Percentiles rank a stretch among this genome's conserved stretches.
phyloP scores from a whole-genome alignment of 1,284 basidiomycete species.

The Ceratobasidium sp. region DNA sequence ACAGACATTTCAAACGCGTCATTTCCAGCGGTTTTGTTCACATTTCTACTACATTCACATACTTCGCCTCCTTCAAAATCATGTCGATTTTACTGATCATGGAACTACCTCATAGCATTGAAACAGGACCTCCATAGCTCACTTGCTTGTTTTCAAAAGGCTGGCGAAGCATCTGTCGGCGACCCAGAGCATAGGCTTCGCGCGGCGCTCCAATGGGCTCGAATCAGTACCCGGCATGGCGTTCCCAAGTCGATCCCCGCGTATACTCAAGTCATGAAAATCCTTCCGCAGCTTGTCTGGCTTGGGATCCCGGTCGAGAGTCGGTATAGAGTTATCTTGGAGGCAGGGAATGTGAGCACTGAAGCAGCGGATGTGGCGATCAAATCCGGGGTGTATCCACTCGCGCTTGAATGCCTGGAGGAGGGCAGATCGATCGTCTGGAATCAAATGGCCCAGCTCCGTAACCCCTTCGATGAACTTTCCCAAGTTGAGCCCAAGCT shows the following conservation, averaged over 20 bases:
- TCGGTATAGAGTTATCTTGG: not conserved
- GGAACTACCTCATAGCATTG: too few relatives aligned
- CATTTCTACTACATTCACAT: too few relatives aligned
- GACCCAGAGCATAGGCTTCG: not conserved
- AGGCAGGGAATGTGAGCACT: not conserved
- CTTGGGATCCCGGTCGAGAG: not conserved
- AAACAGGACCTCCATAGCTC: not conserved
- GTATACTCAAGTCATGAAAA: not conserved
- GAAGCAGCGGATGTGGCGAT: slow-evolving; percentile 1
- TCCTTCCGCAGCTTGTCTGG: slow-evolving; percentile 11
- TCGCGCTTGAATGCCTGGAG: slow-evolving; percentile 17
- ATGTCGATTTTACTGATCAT: not conserved
- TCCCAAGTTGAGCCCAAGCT: not conserved
- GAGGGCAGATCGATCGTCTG: slow-evolving; percentile 19
- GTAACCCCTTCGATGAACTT: not conserved
- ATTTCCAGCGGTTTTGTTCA: not conserved
- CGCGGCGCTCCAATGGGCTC: not conserved
- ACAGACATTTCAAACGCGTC: not conserved
- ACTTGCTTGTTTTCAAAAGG: not conserved
- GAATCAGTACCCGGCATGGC: not conserved
- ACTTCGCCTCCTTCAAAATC: not conserved
- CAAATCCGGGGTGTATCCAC: not conserved
- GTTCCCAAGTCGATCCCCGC: not conserved
- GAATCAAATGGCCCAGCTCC: slow-evolving; percentile 1
- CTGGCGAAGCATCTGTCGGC: not conserved